Evolutionary conservation across 768 basidiomycete species (phyloP).

Genomic region (Tulasnella sp.): DNA sequence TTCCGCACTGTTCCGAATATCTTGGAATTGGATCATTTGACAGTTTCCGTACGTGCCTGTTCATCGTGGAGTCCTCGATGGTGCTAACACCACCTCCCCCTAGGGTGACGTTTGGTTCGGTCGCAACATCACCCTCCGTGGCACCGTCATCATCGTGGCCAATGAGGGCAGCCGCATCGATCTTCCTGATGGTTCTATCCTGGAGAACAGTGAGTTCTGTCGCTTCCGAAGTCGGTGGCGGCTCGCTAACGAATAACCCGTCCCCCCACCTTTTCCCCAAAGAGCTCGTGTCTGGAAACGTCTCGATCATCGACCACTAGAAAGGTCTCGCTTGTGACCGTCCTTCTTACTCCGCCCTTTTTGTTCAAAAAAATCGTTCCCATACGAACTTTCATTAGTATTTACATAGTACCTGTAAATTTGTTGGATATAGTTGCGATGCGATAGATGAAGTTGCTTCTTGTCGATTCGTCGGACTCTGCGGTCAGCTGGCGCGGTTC

Average conservation of each 20-base stretch:
- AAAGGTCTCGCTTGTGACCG: slow-evolving; percentile 10
- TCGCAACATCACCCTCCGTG: slow-evolving; percentile 79
- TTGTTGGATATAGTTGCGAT: slow-evolving; percentile 18
- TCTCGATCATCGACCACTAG: slow-evolving; percentile 71
- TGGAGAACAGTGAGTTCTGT: slow-evolving; percentile 64
- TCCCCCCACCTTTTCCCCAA: slow-evolving; percentile 14
- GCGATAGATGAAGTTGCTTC: not conserved
- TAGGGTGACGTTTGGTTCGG: slow-evolving; percentile 87
- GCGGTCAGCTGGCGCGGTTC: not conserved
- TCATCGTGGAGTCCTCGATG: not conserved
- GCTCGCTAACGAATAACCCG: slow-evolving; percentile 37
- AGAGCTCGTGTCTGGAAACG: slow-evolving; percentile 80
- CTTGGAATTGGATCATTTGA: slow-evolving; percentile 90
- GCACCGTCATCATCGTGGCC: slow-evolving; percentile 87
- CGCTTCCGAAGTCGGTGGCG: slow-evolving; percentile 5
- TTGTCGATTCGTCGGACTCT: not conserved
- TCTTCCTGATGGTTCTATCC: slow-evolving; percentile 78
- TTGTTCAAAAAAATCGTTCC: slow-evolving; percentile 15
- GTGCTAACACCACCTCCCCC: not conserved
- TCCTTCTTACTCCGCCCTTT: not conserved
- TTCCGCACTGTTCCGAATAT: slow-evolving; percentile 95
- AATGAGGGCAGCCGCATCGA: slow-evolving; percentile 82
- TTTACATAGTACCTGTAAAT: not conserved
- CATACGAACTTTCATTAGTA: slow-evolving; percentile 17
- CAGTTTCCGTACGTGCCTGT: slow-evolving; percentile 57